Percentiles rank a stretch among this genome's conserved stretches.
phyloP scores from a whole-genome alignment of 1,139 yeast genomes.

The Nakaseomyces delphensis region DNA sequence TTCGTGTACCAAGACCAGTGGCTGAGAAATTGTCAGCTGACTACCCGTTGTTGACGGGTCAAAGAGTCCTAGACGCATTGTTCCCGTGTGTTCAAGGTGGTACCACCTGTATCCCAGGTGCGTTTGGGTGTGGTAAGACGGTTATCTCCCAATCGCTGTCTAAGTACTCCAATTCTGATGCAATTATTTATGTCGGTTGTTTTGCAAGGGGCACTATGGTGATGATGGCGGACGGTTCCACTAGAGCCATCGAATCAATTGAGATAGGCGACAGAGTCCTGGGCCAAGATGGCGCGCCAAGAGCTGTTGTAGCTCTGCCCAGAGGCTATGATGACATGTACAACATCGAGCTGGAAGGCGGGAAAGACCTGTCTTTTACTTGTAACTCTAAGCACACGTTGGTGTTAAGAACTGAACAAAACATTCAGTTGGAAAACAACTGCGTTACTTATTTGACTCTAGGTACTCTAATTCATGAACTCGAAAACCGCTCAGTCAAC shows the following conservation, averaged over 20 bases:
- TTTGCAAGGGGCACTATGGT: slow-evolving; percentile 35
- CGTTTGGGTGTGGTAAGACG: slow-evolving; percentile 98
- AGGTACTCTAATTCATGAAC: slow-evolving; percentile 8
- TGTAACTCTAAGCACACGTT: slow-evolving; percentile 34
- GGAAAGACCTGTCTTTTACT: slow-evolving; percentile 16
- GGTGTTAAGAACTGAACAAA: slow-evolving; percentile 30
- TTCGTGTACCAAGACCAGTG: slow-evolving; percentile 98
- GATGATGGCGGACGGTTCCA: slow-evolving; percentile 38
- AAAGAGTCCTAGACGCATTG: slow-evolving; percentile 93
- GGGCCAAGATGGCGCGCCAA: slow-evolving; percentile 39
- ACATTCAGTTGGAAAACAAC: slow-evolving; percentile 15
- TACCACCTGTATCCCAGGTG: slow-evolving; percentile 99
- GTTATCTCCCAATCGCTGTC: slow-evolving; percentile 97
- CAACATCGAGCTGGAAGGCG: slow-evolving; percentile 20
- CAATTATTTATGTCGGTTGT: slow-evolving; percentile 87
- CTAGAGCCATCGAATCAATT: slow-evolving; percentile 32
- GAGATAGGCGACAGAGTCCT: slow-evolving; percentile 36
- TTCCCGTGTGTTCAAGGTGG: slow-evolving; percentile 99
- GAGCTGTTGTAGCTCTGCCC: slow-evolving; percentile 37
- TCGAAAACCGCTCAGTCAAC: slow-evolving; percentile 14
- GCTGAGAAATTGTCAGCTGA: slow-evolving; percentile 89
- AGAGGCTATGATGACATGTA: slow-evolving; percentile 38
- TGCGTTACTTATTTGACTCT: slow-evolving; percentile 25
- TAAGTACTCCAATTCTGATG: slow-evolving; percentile 93
- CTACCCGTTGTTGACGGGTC: slow-evolving; percentile 93